These are phyloP conservation scores for Jamesozyma jinghongensis DNA, from an alignment of 805 yeast species.

Conservation along the genomic window DNA sequence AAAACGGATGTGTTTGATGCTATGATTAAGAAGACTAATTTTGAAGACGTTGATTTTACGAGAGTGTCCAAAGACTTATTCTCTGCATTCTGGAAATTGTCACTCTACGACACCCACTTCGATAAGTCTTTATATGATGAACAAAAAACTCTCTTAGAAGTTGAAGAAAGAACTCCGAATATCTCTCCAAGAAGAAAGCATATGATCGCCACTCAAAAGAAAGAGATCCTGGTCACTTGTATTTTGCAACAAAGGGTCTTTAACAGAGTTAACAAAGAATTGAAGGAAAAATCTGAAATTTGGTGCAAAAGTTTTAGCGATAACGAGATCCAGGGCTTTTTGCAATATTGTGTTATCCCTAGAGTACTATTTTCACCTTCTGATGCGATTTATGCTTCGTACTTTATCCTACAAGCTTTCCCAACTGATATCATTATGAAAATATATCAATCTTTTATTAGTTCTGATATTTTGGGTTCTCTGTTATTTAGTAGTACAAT, in stretches of 20 bases:
- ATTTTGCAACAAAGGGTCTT: slow-evolving; percentile 17
- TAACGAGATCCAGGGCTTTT: slow-evolving; percentile 31
- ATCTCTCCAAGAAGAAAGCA: slow-evolving; percentile 14
- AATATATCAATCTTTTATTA: slow-evolving; percentile 41
- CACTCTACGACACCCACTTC: slow-evolving; percentile 60
- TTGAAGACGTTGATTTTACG: slow-evolving; percentile 18
- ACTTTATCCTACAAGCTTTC: slow-evolving; percentile 49
- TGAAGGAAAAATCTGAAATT: slow-evolving; percentile 5
- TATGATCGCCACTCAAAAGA: slow-evolving; percentile 9
- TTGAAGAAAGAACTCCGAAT: slow-evolving; percentile 5
- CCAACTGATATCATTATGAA: slow-evolving; percentile 33
- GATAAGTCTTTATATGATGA: slow-evolving; percentile 41
- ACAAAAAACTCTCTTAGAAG: slow-evolving; percentile 27
- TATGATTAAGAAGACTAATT: slow-evolving; percentile 10
- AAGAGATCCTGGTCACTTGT: slow-evolving; percentile 13
- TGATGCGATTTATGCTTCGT: slow-evolving; percentile 66
- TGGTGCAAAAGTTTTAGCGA: slow-evolving; percentile 14
- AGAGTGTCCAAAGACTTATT: slow-evolving; percentile 38
- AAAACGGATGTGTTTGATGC: slow-evolving; percentile 5
- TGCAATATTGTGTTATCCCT: slow-evolving; percentile 65
- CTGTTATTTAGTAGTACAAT: slow-evolving; percentile 64
- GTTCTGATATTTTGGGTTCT: slow-evolving; percentile 40
- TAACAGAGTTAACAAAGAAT: slow-evolving; percentile 5
- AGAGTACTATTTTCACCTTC: slow-evolving; percentile 68
- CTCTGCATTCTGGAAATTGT: slow-evolving; percentile 62